Percentiles rank a stretch among this genome's conserved stretches.
Conservation (phyloP, 352 stramenopile species). For the Phytophthora melonis region DNA sequence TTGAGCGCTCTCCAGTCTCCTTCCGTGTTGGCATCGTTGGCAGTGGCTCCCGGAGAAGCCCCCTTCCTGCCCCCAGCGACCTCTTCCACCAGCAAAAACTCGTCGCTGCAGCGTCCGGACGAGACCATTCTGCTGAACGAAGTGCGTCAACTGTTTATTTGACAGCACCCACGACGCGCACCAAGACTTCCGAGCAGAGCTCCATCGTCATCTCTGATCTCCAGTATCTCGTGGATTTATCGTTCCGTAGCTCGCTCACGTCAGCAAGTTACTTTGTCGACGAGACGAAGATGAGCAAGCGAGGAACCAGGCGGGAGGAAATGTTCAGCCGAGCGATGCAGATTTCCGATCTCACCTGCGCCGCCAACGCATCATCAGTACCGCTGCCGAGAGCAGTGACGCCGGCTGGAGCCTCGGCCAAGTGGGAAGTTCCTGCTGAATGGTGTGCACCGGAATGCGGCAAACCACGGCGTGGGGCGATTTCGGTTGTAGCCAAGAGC, state of each 20-base stretch:
- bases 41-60: conserved; percentile 57
- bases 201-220: conserved; percentile 76
- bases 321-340: conserved; percentile 51
- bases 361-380: conserved; percentile 28
- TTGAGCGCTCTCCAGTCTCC: conserved; percentile 75
- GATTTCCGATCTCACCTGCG: conserved; percentile 49
- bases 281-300: conserved; percentile 40
- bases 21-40: conserved; percentile 72
- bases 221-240: conserved; percentile 70
- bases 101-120: conserved; percentile 47
- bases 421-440: conserved; percentile 60
- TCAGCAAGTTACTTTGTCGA: conserved; percentile 71
- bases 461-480: conserved; percentile 53
- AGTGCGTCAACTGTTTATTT: conserved; percentile 71
- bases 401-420: conserved; percentile 30
- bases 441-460: conserved; percentile 49
- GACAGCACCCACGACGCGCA: conserved; percentile 72
- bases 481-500: conserved; percentile 56
- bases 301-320: conserved; percentile 23
- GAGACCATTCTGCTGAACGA: conserved; percentile 71
- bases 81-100: conserved; percentile 72
- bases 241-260: conserved; percentile 73
- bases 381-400: conserved; percentile 23
- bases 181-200: conserved; percentile 59
- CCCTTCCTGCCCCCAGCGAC: conserved; percentile 60